A percentile compares a stretch with the other conserved stretches of the same genome.
Conservation (phyloP, 2,329 filamentous ascomycete genomes). For the Hirsutella thompsonii region DNA sequence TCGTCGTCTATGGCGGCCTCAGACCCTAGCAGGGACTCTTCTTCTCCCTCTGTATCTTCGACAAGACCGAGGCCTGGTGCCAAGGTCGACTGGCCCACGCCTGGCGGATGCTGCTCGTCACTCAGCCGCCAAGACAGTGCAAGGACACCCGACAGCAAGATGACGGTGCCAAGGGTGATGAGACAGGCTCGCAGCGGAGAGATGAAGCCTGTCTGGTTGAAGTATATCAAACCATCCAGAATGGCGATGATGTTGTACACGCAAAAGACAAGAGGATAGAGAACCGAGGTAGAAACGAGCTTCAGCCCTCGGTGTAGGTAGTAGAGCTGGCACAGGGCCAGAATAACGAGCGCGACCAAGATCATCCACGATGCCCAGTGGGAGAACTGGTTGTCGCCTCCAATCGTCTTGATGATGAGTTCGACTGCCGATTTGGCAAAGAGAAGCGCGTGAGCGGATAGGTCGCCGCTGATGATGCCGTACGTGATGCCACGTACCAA, state of each 20-base stretch:
- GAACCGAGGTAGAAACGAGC: conserved; percentile 84
- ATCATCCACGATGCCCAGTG: conserved; percentile 94
- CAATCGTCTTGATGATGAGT: conserved; percentile 74
- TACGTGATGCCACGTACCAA: conserved; percentile 75
- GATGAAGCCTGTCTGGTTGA: conserved; percentile 74
- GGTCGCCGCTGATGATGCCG: conserved; percentile 78
- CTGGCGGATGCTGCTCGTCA: conserved; percentile 55
- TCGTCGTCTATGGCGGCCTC: conserved; percentile 30
- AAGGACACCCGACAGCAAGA: conserved; percentile 77
- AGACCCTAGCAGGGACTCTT: conserved; percentile 39
- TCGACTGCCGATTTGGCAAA: conserved; percentile 96
- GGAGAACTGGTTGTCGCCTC: conserved; percentile 84
- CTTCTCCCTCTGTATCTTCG: conserved; percentile 52
- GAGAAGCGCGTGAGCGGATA: conserved; percentile 86
- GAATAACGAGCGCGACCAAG: conserved; percentile 62
- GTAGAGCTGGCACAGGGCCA: conserved; percentile 86
- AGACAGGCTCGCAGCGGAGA: conserved; percentile 63
- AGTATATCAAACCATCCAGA: conserved; percentile 92
- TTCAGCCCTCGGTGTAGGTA: conserved; percentile 91
- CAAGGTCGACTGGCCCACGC: conserved; percentile 53
- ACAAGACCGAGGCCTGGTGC: conserved; percentile 74
- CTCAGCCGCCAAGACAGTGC: conserved; percentile 89
- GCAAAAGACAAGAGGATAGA: conserved; percentile 97
- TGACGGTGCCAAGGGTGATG: conserved; percentile 74
- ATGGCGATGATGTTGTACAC: conserved; percentile 99